Conservation (phyloP, 2,329 filamentous ascomycete genomes). For the Pseudogymnoascus verrucosus region DNA sequence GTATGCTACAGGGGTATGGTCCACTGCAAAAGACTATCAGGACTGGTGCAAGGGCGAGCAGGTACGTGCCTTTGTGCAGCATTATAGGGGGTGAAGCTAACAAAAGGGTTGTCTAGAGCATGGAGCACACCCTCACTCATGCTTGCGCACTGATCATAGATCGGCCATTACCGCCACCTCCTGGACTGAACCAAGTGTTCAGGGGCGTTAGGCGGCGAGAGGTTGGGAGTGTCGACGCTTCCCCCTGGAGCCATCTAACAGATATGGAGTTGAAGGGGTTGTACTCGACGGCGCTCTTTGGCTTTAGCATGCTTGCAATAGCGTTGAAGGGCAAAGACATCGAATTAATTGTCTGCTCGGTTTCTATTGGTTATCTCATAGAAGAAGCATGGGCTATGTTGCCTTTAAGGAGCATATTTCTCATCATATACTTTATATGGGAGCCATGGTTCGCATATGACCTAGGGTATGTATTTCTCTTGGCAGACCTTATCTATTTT, state of each 20-base stretch:
- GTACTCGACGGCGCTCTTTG: neutral
- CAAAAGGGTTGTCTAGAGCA: neutral
- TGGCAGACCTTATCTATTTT: neutral
- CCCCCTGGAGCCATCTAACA: neutral
- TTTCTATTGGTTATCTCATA: neutral
- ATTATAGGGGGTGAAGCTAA: neutral
- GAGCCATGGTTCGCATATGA: neutral
- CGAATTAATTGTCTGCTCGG: neutral
- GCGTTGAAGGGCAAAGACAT: neutral
- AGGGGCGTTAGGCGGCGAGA: neutral
- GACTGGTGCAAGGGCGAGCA: neutral
- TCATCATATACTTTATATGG: neutral
- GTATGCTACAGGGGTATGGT: neutral
- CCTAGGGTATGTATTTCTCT: neutral
- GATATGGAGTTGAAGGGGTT: neutral
- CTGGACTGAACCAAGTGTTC: neutral
- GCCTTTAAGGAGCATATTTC: neutral
- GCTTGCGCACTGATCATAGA: neutral
- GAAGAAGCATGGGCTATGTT: neutral
- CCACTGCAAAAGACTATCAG: neutral
- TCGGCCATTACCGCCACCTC: neutral
- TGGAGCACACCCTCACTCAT: neutral
- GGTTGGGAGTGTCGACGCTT: neutral
- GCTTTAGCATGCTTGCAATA: neutral
- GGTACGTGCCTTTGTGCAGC: neutral